phyloP scores from a whole-genome alignment of 202 grass and related monocot species.

The Schoenoplectus triqueter region DNA sequence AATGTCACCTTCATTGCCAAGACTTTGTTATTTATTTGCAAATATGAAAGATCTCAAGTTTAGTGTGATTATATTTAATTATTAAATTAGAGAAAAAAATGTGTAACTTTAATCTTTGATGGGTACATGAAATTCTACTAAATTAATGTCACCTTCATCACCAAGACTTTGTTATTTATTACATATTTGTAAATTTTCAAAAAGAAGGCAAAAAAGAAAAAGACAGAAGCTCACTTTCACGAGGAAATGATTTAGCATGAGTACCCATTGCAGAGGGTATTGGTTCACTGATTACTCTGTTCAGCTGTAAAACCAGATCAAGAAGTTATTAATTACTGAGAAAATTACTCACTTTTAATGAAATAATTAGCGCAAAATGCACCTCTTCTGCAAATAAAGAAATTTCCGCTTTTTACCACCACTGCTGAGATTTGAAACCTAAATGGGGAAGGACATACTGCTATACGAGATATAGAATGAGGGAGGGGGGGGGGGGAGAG shows the following conservation, averaged over 20 bases:
- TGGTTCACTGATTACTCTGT: slow-evolving; percentile 43
- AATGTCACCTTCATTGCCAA: background rate
- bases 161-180: background rate
- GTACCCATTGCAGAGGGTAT: slow-evolving; percentile 33
- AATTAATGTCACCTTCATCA: background rate
- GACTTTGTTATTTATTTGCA: background rate
- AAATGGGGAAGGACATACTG: background rate
- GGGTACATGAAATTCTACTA: slow-evolving; percentile 7
- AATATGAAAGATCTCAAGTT: no score
- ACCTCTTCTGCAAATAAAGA: background rate
- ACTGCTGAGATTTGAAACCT: background rate
- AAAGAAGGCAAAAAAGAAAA: background rate
- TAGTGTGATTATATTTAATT: background rate
- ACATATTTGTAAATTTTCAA: no score
- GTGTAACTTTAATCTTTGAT: background rate
- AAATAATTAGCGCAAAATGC: slow-evolving; percentile 1
- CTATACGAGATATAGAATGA: background rate
- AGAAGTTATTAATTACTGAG: slow-evolving; percentile 14
- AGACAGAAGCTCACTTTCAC: slow-evolving; percentile 36
- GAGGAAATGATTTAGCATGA: slow-evolving; percentile 45
- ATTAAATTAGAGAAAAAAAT: background rate
- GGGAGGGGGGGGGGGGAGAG: background rate
- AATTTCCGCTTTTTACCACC: slow-evolving; percentile 18
- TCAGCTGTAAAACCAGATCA: slow-evolving; percentile 40
- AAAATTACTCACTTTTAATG: background rate